Conservation (phyloP, 1,284 basidiomycete genomes). For the Ustilago cynodontis region DNA sequence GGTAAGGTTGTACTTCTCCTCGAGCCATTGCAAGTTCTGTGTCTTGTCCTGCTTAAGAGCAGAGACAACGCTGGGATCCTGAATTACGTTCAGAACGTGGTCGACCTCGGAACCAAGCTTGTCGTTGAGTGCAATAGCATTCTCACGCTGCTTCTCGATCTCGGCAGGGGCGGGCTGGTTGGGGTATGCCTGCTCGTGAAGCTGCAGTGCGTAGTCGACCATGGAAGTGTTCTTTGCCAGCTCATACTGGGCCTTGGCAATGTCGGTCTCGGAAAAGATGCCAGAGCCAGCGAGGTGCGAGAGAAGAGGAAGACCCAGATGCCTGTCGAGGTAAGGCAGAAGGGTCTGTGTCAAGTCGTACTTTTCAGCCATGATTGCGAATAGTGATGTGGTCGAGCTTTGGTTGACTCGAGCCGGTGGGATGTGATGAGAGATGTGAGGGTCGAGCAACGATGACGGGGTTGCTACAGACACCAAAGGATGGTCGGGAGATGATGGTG, state of each 20-base stretch:
- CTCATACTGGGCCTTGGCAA: constrained; percentile 91
- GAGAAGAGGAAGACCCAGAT: constrained; percentile 91
- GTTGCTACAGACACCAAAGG: constrained; percentile 37
- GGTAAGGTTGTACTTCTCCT: constrained; percentile 93
- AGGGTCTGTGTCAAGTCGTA: constrained; percentile 79
- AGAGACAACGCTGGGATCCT: constrained; percentile 90
- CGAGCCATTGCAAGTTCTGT: constrained; percentile 92
- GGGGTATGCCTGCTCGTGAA: constrained; percentile 83
- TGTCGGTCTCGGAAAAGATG: constrained; percentile 80
- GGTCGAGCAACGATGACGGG: constrained; percentile 37
- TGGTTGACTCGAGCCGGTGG: constrained; percentile 10
- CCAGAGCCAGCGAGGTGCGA: constrained; percentile 80
- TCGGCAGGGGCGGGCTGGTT: constrained; percentile 72
- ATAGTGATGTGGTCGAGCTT: constrained; percentile 10
- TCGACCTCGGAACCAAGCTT: constrained; percentile 88
- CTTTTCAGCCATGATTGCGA: constrained; percentile 62
- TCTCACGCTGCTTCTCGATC: constrained; percentile 71
- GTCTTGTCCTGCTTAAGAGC: constrained; percentile 91
- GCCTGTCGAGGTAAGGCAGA: constrained; percentile 89
- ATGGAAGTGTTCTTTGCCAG: constrained; percentile 83
- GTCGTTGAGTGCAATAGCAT: constrained; percentile 85
- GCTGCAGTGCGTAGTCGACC: constrained; percentile 74
- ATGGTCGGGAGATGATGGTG: constrained; percentile 45
- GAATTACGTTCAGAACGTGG: constrained; percentile 92
- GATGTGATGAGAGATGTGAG: neutral